Evolutionary conservation across 2,329 filamentous ascomycete genomes (phyloP), one percentile per base, ranked within the genome.

Genomic region (Huntiella decipiens): DNA sequence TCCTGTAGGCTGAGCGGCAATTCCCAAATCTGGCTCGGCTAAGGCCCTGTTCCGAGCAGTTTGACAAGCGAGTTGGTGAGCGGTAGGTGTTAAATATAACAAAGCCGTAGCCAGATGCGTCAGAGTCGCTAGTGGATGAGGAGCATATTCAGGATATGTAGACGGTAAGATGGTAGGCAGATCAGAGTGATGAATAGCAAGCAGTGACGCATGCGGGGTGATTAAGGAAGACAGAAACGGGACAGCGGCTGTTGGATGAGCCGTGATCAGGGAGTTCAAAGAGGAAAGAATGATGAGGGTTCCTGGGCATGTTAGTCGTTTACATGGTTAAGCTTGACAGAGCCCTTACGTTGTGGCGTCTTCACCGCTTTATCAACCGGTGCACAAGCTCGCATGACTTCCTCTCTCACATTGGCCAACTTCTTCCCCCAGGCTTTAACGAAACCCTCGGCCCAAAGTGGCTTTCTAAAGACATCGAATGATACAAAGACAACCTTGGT

Each of bases 71-170:
- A 91, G 68, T 38, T 82, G 73, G 53, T 95, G 85, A 5, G 74
- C 65, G 35, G 95, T 70, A 11, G 77, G 82, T 35, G 79, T 76
- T 0, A 82, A 67, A 4, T 73, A 77, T 49, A 96, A 69, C 45
- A 96, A 73, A 3, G 85, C 79, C 3, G 91, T 98, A n/a, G 87
- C 83, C 48, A 95, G 76, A 61, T 92, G 92, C 39, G 71, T 73
- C 16, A 96, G 67, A 1, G 86, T 65, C 1, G 77, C 77, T 10
- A 92, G 67, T 0, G 85, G 76, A 22, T 74, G 64, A 1, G 86
- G 84, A 13, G 73, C 64, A 60, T 83, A 77, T 55, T 72, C 67
- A 53, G 60, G 63, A 44, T 58, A 61, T 5, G 58, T 57, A 33
- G 48, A 61, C 28, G 58, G 60, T 61, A 70, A 60, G 45, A 64